Base-by-base conservation (phyloP, 208 protist species). In the Leishmania guyanensis region DNA sequence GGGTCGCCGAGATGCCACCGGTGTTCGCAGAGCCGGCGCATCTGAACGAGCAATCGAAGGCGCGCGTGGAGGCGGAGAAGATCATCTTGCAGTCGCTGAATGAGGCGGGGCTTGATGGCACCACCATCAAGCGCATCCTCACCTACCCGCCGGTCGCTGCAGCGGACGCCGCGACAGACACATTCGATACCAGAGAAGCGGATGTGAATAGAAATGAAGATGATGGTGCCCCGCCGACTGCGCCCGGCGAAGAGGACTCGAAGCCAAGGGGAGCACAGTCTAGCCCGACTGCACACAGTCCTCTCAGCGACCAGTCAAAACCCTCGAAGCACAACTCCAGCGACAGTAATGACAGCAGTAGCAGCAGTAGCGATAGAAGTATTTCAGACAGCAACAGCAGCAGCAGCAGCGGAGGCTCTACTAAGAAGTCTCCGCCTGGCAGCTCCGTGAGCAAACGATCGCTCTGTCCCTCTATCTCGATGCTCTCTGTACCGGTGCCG, bases 21-120 rank as follows among this genome's bases (percentile, higher is more conserved):
- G 81, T 97, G 62, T 91, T 97, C 89, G 90, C 91, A 22, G 94
- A 97, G 83, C 92, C 92, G 64, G 86, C 84, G 36, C 87, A 94
- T 65, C 84, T 95, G 60, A 87, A 93, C 74, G 88, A 93, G 60
- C 69, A 90, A n/a, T 87, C 89, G 26, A 91, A 91, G 84, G 85
- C 83, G 10, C 88, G 92, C 48, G 88, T 81, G 17, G 90, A 90
- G 79, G 88, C 87, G 50, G 92, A 97, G 87, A 78, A 89, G 81
- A 84, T 92, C 56, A 91, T 97, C 60, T 75, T 96, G 53, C 66
- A 89, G 56, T 89, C 94, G 71, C 82, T 97, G 8, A 90, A 88
- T 66, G 87, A 95, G 2, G 89, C 88, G 4, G 92, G 92, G 2
- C 79, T 97, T 5, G 87, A 92, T 75, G 83, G 82, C 22, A 85